Conservation (phyloP, 306 rosid species). For the Ormosia semicastrata region DNA sequence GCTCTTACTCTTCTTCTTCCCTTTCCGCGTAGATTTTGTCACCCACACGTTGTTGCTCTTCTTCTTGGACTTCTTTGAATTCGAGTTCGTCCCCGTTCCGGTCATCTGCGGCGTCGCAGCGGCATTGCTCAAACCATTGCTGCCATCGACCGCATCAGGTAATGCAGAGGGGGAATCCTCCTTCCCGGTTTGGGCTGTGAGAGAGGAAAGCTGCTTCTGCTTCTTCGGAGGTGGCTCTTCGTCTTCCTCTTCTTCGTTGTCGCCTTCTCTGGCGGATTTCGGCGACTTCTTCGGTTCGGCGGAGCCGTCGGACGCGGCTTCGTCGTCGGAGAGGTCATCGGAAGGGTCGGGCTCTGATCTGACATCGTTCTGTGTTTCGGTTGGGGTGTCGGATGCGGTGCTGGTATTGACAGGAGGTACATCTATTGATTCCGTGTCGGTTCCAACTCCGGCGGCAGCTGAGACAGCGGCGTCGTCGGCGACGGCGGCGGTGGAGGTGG, state of each 20-base stretch:
- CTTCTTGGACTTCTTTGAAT: conserved; percentile 85
- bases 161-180: conserved; percentile 29
- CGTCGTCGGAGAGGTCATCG: conserved; percentile 65
- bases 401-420: conserved; percentile 28
- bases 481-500: neutral
- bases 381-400: conserved; percentile 43
- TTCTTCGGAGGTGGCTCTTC: conserved; percentile 82
- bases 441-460: neutral
- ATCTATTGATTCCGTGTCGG: conserved; percentile 30
- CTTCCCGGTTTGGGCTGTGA: conserved; percentile 33
- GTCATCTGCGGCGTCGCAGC: neutral
- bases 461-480: no score
- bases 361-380: conserved; percentile 45
- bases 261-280: conserved; percentile 41
- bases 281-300: conserved; percentile 43
- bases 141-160: neutral
- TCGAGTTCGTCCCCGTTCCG: conserved; percentile 28
- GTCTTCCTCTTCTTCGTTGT: conserved; percentile 55
- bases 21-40: conserved; percentile 82
- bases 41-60: conserved; percentile 89
- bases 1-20: conserved; percentile 80
- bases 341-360: conserved; percentile 67
- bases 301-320: conserved; percentile 50
- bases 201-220: conserved; percentile 76
- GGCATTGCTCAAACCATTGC: conserved; percentile 19